These are phyloP conservation scores for Rhodotorula kratochvilovae DNA, from an alignment of 768 basidiomycete genomes.

Conservation along the genomic window DNA sequence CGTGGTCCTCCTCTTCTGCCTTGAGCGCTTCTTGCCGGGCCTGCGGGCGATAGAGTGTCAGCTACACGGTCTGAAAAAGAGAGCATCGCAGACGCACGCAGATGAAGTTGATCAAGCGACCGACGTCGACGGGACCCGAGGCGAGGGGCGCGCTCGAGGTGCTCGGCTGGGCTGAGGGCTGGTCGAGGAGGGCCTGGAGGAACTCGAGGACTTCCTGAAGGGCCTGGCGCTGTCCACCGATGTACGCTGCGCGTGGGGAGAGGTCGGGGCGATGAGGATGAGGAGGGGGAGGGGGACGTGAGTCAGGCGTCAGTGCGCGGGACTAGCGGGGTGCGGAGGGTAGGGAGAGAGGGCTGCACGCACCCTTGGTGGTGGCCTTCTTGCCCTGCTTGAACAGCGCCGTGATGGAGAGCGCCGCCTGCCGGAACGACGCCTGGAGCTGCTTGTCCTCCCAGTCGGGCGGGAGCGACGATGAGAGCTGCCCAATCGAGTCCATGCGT, in stretches of 20 bases:
- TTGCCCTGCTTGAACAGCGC: constrained; percentile 37
- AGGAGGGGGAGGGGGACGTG: not conserved
- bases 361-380: constrained; percentile 26
- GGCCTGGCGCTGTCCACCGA: constrained; percentile 35
- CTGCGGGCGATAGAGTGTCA: not conserved
- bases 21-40: constrained; percentile 34
- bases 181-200: constrained; percentile 35
- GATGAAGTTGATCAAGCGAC: constrained; percentile 36
- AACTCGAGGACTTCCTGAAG: constrained; percentile 39
- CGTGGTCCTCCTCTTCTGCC: constrained; percentile 35
- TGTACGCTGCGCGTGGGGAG: constrained; percentile 13
- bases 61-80: rapidly evolving
- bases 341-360: not conserved
- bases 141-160: not conserved
- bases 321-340: not conserved
- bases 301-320: not conserved
- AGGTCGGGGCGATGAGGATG: not conserved
- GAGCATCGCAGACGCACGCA: constrained; percentile 10
- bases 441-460: constrained; percentile 6
- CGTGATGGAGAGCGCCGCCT: constrained; percentile 28
- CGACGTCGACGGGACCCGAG: constrained; percentile 6
- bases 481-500: constrained; percentile 20
- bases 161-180: constrained; percentile 7
- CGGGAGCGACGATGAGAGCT: constrained; percentile 19
- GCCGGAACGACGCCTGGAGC: constrained; percentile 15